Evolutionary conservation across 1,284 basidiomycete genomes (phyloP).

Genomic region (Ceratobasidium sp.): DNA sequence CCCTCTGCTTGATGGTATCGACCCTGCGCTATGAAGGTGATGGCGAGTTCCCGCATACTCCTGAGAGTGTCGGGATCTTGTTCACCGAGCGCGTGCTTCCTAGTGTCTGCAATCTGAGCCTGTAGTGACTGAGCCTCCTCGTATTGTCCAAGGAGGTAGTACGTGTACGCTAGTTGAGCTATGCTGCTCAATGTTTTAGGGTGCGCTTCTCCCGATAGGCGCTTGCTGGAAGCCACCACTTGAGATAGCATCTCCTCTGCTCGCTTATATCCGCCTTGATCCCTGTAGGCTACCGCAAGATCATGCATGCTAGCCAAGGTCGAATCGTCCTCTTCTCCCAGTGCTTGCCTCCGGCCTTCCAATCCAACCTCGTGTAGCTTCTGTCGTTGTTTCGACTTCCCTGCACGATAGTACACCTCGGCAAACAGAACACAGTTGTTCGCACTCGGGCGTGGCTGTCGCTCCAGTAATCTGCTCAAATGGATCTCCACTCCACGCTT

Average conservation of each 20-base stretch:
- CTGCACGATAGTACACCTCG: not conserved
- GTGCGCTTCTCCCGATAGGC: not conserved
- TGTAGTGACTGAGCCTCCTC: slow-evolving; percentile 10
- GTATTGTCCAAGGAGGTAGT: not conserved
- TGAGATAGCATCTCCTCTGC: slow-evolving; percentile 11
- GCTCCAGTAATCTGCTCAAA: not conserved
- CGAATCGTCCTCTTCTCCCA: slow-evolving; percentile 9
- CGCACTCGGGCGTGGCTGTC: not conserved
- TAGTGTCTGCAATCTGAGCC: not conserved
- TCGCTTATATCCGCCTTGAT: not conserved
- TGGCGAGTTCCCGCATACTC: not conserved
- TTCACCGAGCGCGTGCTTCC: not conserved
- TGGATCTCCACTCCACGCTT: not conserved
- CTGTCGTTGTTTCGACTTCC: not conserved
- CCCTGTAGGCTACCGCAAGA: slow-evolving; percentile 6
- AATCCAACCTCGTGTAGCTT: not conserved
- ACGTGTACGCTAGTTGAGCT: slow-evolving; percentile 1
- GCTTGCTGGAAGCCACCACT: not conserved
- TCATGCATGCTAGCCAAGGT: slow-evolving; percentile 11
- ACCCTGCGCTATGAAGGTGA: not conserved
- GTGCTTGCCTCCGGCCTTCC: not conserved
- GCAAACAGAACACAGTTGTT: not conserved
- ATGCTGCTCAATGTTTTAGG: slow-evolving; percentile 4
- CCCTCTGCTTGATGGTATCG: not conserved
- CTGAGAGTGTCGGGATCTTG: not conserved